Conservation (phyloP, 2,329 filamentous ascomycete genomes). For the Penicillium sp. region DNA sequence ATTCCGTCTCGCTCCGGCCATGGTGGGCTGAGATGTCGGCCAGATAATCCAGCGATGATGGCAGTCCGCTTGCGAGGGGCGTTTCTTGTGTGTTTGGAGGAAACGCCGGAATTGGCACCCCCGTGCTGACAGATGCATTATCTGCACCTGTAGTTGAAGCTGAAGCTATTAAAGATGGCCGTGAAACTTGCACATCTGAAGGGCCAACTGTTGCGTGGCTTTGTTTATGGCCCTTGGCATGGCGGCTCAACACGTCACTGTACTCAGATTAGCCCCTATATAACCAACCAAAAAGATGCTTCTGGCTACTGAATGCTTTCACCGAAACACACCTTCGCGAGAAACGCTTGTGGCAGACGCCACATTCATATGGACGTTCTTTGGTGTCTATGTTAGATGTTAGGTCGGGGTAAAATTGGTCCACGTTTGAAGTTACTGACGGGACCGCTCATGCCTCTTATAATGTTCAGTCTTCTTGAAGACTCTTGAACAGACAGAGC, state of each 20-base stretch:
- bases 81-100: conserved; percentile 24
- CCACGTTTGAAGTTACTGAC: conserved; percentile 39
- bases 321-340: conserved; percentile 50
- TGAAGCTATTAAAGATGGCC: conserved; percentile 20
- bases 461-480: conserved; percentile 60
- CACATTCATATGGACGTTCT: conserved; percentile 57
- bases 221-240: conserved; percentile 54
- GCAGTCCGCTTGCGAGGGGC: conserved; percentile 31
- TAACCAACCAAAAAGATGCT: neutral
- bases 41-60: conserved; percentile 44
- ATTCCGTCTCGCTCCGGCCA: conserved; percentile 30
- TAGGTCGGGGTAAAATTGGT: conserved; percentile 1
- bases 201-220: conserved; percentile 10
- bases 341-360: conserved; percentile 56
- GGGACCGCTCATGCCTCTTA: conserved; percentile 57
- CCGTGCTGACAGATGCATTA: conserved; percentile 13
- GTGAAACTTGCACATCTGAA: conserved; percentile 32
- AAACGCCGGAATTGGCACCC: conserved; percentile 16
- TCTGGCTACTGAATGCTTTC: neutral
- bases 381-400: conserved; percentile 49
- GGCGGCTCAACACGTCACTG: conserved; percentile 54
- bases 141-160: conserved; percentile 12
- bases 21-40: conserved; percentile 39
- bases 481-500: conserved; percentile 53
- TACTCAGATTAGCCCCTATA: conserved; percentile 14